These are phyloP conservation scores for Russula virescens DNA, from an alignment of 768 basidiomycete species.

Conservation along the genomic window DNA sequence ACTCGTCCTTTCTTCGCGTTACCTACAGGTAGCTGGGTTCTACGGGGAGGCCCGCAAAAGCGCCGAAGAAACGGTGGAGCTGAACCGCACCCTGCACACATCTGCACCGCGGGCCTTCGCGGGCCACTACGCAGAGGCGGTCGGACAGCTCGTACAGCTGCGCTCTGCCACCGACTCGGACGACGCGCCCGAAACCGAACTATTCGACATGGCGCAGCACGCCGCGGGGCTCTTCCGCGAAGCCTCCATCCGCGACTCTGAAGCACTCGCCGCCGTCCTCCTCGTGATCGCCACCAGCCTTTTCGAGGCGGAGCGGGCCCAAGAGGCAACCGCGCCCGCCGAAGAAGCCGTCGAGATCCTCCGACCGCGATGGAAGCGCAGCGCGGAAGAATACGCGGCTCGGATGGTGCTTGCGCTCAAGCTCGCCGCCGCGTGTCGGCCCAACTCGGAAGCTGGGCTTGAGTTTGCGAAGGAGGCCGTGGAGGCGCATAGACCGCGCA, in stretches of 20 bases:
- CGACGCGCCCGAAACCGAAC: neutral
- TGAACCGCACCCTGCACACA: neutral
- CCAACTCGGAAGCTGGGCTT: neutral
- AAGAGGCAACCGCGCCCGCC: neutral
- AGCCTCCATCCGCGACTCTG: slow-evolving; percentile 5
- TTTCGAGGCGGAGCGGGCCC: neutral
- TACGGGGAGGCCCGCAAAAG: slow-evolving; percentile 12
- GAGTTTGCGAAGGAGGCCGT: slow-evolving; percentile 15
- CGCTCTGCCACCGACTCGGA: neutral
- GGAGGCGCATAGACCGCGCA: slow-evolving; percentile 12
- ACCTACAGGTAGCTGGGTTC: slow-evolving; percentile 10
- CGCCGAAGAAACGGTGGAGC: slow-evolving; percentile 10
- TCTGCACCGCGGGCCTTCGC: slow-evolving; percentile 7
- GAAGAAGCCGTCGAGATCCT: slow-evolving; percentile 11
- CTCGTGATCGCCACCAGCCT: slow-evolving; percentile 1
- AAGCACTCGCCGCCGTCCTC: slow-evolving; percentile 8
- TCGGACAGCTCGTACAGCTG: slow-evolving; percentile 11
- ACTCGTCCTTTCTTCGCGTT: slow-evolving; percentile 6
- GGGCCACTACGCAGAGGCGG: slow-evolving; percentile 12
- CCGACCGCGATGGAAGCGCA: neutral
- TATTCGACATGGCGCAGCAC: slow-evolving; percentile 17
- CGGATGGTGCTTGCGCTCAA: slow-evolving; percentile 10
- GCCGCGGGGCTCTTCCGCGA: slow-evolving; percentile 16
- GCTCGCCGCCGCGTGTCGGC: slow-evolving; percentile 5
- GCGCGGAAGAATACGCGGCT: neutral